These are phyloP conservation scores for Cryptococcus floricola DNA, from an alignment of 1,284 basidiomycete species.

Conservation along the genomic window DNA sequence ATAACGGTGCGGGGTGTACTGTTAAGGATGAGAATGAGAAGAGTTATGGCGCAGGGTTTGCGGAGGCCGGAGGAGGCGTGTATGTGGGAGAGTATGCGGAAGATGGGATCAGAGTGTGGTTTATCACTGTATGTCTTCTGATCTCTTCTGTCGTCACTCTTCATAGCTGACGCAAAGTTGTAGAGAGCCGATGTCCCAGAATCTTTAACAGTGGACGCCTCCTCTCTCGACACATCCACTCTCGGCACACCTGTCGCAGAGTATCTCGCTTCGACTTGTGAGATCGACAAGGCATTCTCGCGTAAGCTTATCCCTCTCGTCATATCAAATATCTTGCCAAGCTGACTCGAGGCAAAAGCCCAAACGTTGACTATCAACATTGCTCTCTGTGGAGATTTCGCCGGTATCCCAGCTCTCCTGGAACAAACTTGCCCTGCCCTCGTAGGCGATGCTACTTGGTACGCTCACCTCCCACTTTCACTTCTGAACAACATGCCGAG, in stretches of 20 bases:
- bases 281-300: constrained; percentile 60
- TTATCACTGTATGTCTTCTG: constrained; percentile 59
- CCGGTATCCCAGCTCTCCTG: constrained; percentile 57
- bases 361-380: constrained; percentile 57
- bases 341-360: not conserved
- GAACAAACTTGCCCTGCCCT: constrained; percentile 58
- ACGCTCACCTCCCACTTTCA: not conserved
- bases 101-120: constrained; percentile 61
- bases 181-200: constrained; percentile 60
- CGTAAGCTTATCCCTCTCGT: constrained; percentile 18
- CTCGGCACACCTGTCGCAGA: constrained; percentile 67
- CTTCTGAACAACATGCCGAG: not conserved
- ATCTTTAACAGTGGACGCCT: constrained; percentile 54
- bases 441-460: constrained; percentile 36
- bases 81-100: constrained; percentile 67
- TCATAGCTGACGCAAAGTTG: not conserved
- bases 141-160: not conserved
- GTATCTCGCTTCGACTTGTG: constrained; percentile 61
- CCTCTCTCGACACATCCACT: constrained; percentile 59
- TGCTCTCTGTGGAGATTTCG: constrained; percentile 59
- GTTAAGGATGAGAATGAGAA: constrained; percentile 55
- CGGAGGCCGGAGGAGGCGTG: constrained; percentile 62
- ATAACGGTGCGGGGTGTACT: constrained; percentile 61
- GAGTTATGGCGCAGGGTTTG: constrained; percentile 65
- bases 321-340: not conserved